phyloP scores from a whole-genome alignment of 257 asterid species.

The Ilex asprella region DNA sequence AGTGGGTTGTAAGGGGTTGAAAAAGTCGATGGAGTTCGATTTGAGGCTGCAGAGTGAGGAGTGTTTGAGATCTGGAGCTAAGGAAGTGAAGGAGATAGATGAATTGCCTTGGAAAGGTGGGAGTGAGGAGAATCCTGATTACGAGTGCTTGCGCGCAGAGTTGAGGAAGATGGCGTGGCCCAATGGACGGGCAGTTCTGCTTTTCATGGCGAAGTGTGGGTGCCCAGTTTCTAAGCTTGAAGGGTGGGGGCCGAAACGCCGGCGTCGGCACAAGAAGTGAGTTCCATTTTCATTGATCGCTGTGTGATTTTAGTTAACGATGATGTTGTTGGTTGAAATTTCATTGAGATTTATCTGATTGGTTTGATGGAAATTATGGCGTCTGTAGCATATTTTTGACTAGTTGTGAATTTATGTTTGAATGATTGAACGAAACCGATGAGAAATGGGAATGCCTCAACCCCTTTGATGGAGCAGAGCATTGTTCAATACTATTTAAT shows the following conservation, averaged over 20 bases:
- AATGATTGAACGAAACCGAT: no score
- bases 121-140: constrained; percentile 61
- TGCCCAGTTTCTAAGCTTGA: constrained; percentile 83
- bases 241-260: constrained; percentile 74
- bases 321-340: no score
- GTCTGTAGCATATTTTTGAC: no score
- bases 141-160: constrained; percentile 75
- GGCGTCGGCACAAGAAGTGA: constrained; percentile 78
- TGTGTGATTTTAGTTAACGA: no score
- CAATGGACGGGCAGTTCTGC: constrained; percentile 74
- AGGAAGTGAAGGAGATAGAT: constrained; percentile 60
- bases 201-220: constrained; percentile 69
- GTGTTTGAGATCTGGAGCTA: constrained; percentile 37
- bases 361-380: no score
- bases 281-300: constrained; percentile 14
- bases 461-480: no score
- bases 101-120: constrained; percentile 93
- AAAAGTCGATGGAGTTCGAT: constrained; percentile 74
- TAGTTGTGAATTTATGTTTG: no score
- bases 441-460: no score
- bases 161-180: constrained; percentile 91
- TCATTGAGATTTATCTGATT: no score
- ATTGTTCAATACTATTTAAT: no score
- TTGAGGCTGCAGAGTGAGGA: constrained; percentile 73
- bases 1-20: constrained; percentile 58